Base-by-base conservation (phyloP, 2,329 filamentous ascomycete species). In the Parafenestella ontariensis region DNA sequence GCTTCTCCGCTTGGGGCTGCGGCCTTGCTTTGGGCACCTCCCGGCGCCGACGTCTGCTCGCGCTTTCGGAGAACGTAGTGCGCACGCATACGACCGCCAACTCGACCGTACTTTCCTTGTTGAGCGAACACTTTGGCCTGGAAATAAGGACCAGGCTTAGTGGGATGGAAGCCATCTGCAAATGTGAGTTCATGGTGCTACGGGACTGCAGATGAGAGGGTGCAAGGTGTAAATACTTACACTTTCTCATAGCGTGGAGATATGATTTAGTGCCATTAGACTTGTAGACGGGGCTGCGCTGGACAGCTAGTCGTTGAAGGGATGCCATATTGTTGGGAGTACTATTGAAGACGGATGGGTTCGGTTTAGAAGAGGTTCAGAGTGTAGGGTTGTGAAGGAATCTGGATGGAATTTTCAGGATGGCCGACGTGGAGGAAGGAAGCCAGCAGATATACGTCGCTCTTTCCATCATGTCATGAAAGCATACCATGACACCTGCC, bases 81-180 rank as follows among this genome's bases (percentile, higher is more conserved):
- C 28, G 59, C 31, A n/a, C 61, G 57, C 61, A 68, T 58, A 33
- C 64, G 64, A 15, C 62, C 62, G 7, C 64, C 64, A 10, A 66
- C 40, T 24, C 52, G 18, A 15, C 62, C 64, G 41, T 63, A 68
- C 40, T 68, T 68, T 28, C 62, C 61, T 49, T 68, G 62, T n/a
- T 53, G 42, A 2, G 20, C 31, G 39, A 68, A 55, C 4, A 63
- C 54, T 37, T 65, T 68, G 29, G 56, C 61, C 26, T 66, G 62
- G 45, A 58, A 68, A 44, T 68, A 68, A 1, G 61, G 64, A 6
- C 64, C 62, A 5, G 64, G 61, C 43, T 66, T 68, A n/a, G 64
- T 68, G 36, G 62, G 58, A 17, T 68, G 49, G 52, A 68, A 66
- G 46, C 62, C 62, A 57, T 63, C 58, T 63, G 17, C n/a, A 17